phyloP scores from a whole-genome alignment of 306 rosid species.

The Quercus parvula region DNA sequence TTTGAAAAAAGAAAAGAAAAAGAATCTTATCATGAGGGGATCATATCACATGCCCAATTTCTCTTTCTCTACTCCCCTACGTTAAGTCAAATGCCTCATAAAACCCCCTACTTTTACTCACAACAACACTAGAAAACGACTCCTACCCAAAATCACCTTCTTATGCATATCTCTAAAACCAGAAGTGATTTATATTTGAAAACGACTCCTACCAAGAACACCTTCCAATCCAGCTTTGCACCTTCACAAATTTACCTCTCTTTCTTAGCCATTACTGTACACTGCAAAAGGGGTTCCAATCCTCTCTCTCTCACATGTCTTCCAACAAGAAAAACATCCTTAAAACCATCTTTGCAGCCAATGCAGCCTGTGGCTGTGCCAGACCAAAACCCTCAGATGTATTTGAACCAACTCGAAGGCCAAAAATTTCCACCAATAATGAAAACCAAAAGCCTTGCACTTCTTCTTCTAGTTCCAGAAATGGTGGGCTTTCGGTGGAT shows the following conservation, averaged over 20 bases:
- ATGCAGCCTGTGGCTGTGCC: conserved; percentile 45
- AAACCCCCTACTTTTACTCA: not conserved
- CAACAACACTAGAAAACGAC: conserved; percentile 34
- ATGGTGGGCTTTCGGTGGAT: conserved; percentile 10
- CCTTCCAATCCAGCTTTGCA: not conserved
- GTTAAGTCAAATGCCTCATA: not conserved
- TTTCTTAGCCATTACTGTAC: not conserved
- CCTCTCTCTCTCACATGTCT: conserved; percentile 31
- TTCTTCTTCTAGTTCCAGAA: conserved; percentile 41
- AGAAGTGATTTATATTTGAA: conserved; percentile 13
- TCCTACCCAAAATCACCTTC: conserved; percentile 9
- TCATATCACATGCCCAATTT: conserved; percentile 21
- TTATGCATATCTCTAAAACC: conserved; percentile 5
- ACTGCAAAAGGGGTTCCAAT: not conserved
- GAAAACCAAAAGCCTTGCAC: conserved; percentile 17
- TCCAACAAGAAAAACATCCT: conserved; percentile 34
- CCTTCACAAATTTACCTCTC: conserved; percentile 1
- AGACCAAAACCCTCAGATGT: conserved; percentile 32
- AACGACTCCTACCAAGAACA: conserved; percentile 33
- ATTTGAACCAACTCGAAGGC: conserved; percentile 36
- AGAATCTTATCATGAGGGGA: not conserved
- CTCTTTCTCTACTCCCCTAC: not conserved
- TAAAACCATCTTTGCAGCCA: conserved; percentile 33
- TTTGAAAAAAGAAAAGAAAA: not conserved
- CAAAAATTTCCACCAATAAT: conserved; percentile 10